Evolutionary conservation across 1,284 basidiomycete genomes (phyloP).

Genomic region (Cryptococcus floricola): DNA sequence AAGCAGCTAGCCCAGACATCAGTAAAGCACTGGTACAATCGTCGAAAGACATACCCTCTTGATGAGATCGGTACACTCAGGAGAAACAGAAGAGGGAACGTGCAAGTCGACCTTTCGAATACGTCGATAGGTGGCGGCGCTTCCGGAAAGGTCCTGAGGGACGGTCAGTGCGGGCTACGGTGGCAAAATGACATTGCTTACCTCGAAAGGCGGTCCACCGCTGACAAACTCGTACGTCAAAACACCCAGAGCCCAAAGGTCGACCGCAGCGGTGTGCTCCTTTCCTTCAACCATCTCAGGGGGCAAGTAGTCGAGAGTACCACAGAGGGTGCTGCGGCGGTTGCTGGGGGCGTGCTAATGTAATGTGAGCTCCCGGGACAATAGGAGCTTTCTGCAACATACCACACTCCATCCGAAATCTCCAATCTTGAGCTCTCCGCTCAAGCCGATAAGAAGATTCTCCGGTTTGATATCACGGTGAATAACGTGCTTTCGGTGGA

Average conservation of each 20-base stretch:
- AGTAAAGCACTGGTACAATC: not conserved
- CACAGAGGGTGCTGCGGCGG: conserved; percentile 77
- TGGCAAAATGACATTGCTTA: conserved; percentile 12
- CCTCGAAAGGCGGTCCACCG: conserved; percentile 89
- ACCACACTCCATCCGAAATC: conserved; percentile 97
- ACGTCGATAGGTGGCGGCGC: conserved; percentile 74
- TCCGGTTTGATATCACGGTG: conserved; percentile 99
- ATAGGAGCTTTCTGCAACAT: not conserved
- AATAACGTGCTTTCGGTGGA: conserved; percentile 95
- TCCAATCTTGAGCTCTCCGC: conserved; percentile 96
- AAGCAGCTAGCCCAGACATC: conserved; percentile 63
- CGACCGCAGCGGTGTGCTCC: conserved; percentile 52
- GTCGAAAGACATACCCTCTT: conserved; percentile 50
- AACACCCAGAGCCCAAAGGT: conserved; percentile 96
- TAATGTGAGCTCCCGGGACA: not conserved
- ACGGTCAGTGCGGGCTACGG: not conserved
- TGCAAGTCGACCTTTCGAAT: conserved; percentile 66
- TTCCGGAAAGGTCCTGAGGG: conserved; percentile 11
- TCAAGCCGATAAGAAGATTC: conserved; percentile 89
- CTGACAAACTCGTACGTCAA: conserved; percentile 92
- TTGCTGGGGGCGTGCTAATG: conserved; percentile 75
- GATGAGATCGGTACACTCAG: conserved; percentile 67
- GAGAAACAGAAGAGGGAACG: conserved; percentile 63
- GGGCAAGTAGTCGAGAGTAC: conserved; percentile 93
- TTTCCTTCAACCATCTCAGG: conserved; percentile 96